Evolutionary conservation across 805 yeast species (phyloP), one percentile per base, ranked within the genome.

Genomic region (Yarrowia keelungensis): DNA sequence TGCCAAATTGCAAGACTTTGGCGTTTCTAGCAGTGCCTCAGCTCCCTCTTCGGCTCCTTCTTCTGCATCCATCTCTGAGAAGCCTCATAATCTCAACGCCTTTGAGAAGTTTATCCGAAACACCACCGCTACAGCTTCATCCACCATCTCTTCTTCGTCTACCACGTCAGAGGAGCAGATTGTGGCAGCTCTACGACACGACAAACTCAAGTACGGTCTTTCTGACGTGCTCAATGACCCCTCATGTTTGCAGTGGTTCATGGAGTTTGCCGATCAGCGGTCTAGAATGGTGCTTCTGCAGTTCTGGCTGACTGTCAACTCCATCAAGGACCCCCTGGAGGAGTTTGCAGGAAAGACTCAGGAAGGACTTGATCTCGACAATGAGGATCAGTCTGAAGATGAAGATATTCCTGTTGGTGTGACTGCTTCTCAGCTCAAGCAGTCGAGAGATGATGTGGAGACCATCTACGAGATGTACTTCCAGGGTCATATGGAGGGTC

Each of bases 261-360:
- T 80, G 79, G 86, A 83, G 64, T 86, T 82, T 71, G 85, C 87
- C 88, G 86, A 84, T 41, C 82, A 81, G 62, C 74, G 86, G 19
- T 76, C 79, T 4, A 76, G 85, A 58, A 77, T 82, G 0, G 78
- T 77, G 0, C 74, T 87, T 38, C 74, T 91, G 4, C 87, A 87
- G 53, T 87, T 86, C 70, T 90, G 92, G 91, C 75, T 84, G 5
- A 83, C 85, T 1, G 88, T 91, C 2, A 89, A 91, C 70, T 81
- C 84, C 0, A 82, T 91, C 46, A 86, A 87, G 72, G 89, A 89
- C 61, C 97, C 97, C 0, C 76, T 92, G 16, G 91, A 87, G 71
- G 89, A 84, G 69, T 80, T 47, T 47, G 67, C 54, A 12, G 32
- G 53, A 9, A 67, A 80, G 71, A 76, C 80, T 3, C 14, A 73